Conservation (phyloP, 2,329 filamentous ascomycete species). For the Aspergillus ochraceus region DNA sequence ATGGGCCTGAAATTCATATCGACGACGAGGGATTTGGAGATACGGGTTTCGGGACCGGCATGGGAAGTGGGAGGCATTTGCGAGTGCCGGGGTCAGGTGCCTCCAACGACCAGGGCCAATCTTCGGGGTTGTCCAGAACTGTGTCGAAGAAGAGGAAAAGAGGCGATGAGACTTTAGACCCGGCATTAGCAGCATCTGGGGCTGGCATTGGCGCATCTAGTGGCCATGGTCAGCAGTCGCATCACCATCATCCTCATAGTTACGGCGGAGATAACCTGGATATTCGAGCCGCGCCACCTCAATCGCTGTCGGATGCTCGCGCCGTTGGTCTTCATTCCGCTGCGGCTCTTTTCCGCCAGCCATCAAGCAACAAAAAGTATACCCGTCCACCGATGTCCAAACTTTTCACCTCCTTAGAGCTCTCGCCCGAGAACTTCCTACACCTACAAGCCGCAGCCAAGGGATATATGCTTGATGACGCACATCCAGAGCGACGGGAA, state of each 20-base stretch:
- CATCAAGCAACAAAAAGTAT: constrained; percentile 54
- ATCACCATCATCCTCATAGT: constrained; percentile 26
- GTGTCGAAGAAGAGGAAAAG: constrained; percentile 44
- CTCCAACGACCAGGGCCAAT: constrained; percentile 29
- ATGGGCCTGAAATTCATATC: constrained; percentile 40
- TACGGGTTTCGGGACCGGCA: constrained; percentile 29
- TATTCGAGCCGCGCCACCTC: constrained; percentile 39
- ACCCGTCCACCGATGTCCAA: constrained; percentile 60
- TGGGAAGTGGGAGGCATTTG: constrained; percentile 28
- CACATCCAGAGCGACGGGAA: constrained; percentile 55
- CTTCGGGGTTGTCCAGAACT: constrained; percentile 31
- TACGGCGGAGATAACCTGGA: constrained; percentile 34
- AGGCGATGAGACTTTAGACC: constrained; percentile 40
- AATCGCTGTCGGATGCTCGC: constrained; percentile 45
- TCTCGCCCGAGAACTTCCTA: constrained; percentile 58
- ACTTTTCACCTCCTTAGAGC: constrained; percentile 56
- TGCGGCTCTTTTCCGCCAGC: constrained; percentile 54
- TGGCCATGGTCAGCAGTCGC: constrained; percentile 22
- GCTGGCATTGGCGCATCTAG: constrained; percentile 25
- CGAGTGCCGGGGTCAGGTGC: constrained; percentile 23
- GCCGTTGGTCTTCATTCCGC: constrained; percentile 55
- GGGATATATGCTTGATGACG: constrained; percentile 57
- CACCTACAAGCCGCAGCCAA: constrained; percentile 58
- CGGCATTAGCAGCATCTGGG: constrained; percentile 29
- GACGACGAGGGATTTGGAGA: constrained; percentile 42